Conservation (phyloP, 75 land plant genomes). For the Picea sitchensis region DNA sequence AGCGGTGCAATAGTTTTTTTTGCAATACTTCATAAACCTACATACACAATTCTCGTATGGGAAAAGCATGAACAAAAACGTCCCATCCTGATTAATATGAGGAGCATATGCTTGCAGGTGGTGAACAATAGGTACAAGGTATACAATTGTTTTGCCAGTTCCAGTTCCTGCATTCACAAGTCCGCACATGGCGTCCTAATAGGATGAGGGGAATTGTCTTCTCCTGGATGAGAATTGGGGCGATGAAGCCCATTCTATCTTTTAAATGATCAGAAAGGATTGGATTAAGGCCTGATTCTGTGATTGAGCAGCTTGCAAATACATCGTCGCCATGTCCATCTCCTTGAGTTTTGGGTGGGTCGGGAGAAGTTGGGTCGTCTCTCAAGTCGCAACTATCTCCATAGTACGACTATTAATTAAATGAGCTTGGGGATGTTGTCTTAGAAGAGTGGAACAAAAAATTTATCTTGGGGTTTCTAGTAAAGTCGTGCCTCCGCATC, state of each 20-base stretch:
- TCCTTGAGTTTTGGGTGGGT: neutral
- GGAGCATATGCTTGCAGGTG: no score
- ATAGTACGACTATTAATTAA: no score
- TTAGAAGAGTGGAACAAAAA: no score
- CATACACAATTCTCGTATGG: no score
- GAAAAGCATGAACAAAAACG: no score
- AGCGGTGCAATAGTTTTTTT: slow-evolving; percentile 73
- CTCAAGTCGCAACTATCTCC: no score
- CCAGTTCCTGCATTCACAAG: slow-evolving; percentile 96
- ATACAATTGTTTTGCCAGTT: slow-evolving; percentile 90
- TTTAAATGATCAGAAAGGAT: slow-evolving; percentile 46
- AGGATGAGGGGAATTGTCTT: slow-evolving; percentile 77
- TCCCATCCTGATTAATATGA: no score
- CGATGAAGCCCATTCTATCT: slow-evolving; percentile 77
- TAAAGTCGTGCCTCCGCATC: no score
- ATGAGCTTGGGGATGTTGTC: no score
- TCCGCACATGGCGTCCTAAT: slow-evolving; percentile 61
- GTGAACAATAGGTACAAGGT: no score
- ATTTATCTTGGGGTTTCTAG: no score
- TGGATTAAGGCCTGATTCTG: slow-evolving; percentile 58
- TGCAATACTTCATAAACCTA: slow-evolving; percentile 71
- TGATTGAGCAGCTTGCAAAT: slow-evolving; percentile 52
- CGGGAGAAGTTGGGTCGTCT: no score
- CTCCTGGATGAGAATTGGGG: slow-evolving; percentile 76
- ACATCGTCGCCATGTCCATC: slow-evolving; percentile 13